Evolutionary conservation across 2,329 filamentous ascomycete species (phyloP).

Genomic region (Aspergillus costaricaensis): DNA sequence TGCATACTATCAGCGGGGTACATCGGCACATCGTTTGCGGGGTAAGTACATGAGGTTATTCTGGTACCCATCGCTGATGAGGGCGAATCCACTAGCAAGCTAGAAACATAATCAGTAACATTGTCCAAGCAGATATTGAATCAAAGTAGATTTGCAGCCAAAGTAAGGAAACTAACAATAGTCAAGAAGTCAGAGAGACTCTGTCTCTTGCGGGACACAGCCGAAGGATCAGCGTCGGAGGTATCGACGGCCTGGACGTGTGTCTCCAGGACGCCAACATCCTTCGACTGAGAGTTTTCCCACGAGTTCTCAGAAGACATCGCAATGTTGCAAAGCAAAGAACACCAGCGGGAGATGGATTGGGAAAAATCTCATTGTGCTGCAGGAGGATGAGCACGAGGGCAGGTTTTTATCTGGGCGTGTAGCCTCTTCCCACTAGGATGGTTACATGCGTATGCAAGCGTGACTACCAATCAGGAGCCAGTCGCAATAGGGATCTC

Average conservation of each 20-base stretch:
- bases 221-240: not conserved
- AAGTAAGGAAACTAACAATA: not conserved
- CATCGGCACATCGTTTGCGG: not conserved
- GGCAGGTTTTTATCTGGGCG: not conserved
- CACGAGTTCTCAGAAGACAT: not conserved
- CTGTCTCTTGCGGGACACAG: not conserved
- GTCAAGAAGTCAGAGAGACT: not conserved
- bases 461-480: not conserved
- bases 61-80: slow-evolving; percentile 10
- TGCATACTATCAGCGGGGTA: not conserved
- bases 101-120: not conserved
- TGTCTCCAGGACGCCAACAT: not conserved
- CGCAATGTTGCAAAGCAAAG: not conserved
- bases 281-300: not conserved
- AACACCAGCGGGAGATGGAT: not conserved
- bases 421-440: not conserved
- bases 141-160: too few species aligned
- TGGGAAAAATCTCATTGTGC: too few species aligned
- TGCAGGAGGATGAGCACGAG: not conserved
- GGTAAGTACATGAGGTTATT: slow-evolving; percentile 4
- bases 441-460: not conserved
- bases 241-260: not conserved
- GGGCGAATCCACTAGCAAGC: slow-evolving; percentile 6
- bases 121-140: too few species aligned
- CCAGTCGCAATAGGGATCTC: not conserved